phyloP scores from a whole-genome alignment of 306 rosid genomes.

The Leucaena leucocephala region DNA sequence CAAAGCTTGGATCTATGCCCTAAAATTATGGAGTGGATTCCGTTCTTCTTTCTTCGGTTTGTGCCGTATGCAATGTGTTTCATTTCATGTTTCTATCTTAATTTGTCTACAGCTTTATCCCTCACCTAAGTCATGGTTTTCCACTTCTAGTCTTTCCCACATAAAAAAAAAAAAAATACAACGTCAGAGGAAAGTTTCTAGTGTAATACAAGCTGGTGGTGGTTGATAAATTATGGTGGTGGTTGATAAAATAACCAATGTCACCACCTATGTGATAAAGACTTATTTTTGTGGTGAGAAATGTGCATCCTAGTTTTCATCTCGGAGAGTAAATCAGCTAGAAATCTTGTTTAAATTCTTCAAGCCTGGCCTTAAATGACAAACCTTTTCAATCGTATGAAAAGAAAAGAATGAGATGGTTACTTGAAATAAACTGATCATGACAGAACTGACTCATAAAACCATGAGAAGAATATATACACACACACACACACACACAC shows the following conservation, averaged over 20 bases:
- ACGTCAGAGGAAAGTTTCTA: too few relatives aligned
- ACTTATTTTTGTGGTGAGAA: too few relatives aligned
- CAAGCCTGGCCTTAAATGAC: neutral
- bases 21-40: neutral
- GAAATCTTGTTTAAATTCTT: neutral
- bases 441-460: neutral
- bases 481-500: too few relatives aligned
- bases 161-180: too few relatives aligned
- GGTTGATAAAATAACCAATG: too few relatives aligned
- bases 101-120: neutral
- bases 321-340: neutral
- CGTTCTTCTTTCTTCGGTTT: neutral
- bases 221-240: too few relatives aligned
- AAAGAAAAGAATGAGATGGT: neutral
- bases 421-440: neutral
- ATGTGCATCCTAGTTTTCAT: too few relatives aligned
- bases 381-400: neutral
- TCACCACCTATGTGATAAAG: too few relatives aligned
- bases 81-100: neutral
- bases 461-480: too few relatives aligned
- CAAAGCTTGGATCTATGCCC: neutral
- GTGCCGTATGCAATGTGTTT: neutral
- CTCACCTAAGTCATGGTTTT: neutral
- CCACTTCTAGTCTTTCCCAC: neutral
- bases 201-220: too few relatives aligned